Conservation (phyloP, 2,329 filamentous ascomycete species). For the Apiospora aurea region DNA sequence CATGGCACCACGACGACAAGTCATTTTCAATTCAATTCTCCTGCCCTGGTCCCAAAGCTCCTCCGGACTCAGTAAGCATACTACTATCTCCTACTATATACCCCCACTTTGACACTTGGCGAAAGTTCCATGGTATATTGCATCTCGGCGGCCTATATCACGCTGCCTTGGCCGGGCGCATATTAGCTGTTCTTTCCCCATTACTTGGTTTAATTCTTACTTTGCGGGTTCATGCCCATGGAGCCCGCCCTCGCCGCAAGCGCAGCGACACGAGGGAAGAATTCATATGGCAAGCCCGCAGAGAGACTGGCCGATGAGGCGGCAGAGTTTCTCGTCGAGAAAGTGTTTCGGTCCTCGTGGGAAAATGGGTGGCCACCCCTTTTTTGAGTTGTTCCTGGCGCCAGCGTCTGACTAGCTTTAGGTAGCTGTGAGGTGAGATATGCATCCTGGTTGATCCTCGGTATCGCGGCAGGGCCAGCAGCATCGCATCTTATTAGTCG, state of each 20-base stretch:
- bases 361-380: neutral
- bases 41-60: neutral
- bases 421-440: neutral
- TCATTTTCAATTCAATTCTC: neutral
- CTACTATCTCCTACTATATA: neutral
- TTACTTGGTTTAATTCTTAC: conserved; percentile 19
- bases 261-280: neutral
- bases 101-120: neutral
- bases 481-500: neutral
- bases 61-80: conserved; percentile 4
- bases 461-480: neutral
- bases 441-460: neutral
- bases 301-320: neutral
- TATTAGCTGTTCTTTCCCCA: conserved; percentile 14
- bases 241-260: conserved; percentile 7
- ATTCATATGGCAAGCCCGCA: neutral
- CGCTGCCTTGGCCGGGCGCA: neutral
- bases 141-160: neutral
- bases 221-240: conserved; percentile 12
- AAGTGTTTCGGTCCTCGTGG: neutral
- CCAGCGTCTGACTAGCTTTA: conserved; percentile 2
- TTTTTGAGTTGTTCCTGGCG: conserved; percentile 14
- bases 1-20: conserved; percentile 5
- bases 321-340: neutral
- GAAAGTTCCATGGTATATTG: neutral